Evolutionary conservation across 768 basidiomycete genomes (phyloP), one percentile per base, ranked within the genome.

Genomic region (Mycena chlorophos): DNA sequence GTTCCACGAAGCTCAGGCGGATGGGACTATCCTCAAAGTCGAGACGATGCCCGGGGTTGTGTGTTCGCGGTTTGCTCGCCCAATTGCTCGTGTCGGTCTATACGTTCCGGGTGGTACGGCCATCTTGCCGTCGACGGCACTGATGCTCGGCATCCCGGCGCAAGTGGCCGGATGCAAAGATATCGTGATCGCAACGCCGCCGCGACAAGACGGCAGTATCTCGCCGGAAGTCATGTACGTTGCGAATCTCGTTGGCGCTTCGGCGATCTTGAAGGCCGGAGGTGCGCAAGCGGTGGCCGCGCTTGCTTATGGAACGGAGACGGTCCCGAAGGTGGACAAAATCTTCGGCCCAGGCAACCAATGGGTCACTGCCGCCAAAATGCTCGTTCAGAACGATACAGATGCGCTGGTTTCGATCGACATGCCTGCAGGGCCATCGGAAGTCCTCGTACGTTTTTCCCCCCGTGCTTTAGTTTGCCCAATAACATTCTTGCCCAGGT

Each of bases 351-450:
- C 97, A 5, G 97, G 97, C 23, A 99, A 99, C 69, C 97, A 98
- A 70, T 99, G 95, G 94, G 97, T 99, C 22, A 99, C 96, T 2
- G 97, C 97, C 1, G 97, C 96, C 49, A 99, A 99, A 76, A 98
- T 99, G 97, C 73, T 96, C 51, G 96, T 99, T 23, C 95, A 98
- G 69, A 99, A 98, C 71, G 97, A 99, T 68, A 95, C 95, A 13
- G 91, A 95, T 65, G 96, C 97, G 8, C 72, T 95, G 58, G 94
- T 98, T 5, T 90, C 92, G 16, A 99, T 98, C 65, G 97, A 99
- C 71, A 98, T 99, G 93, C 97, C 97, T 47, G 97, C 97, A 29
- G 97, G 97, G 5, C 97, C 97, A 26, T 94, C 91, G 3, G 97
- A 99, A 73, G 96, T 99, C 22, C 77, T 99, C 65, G 97, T 97